Conservation (phyloP, 1,284 basidiomycete genomes). For the Rhodotorula sp. region DNA sequence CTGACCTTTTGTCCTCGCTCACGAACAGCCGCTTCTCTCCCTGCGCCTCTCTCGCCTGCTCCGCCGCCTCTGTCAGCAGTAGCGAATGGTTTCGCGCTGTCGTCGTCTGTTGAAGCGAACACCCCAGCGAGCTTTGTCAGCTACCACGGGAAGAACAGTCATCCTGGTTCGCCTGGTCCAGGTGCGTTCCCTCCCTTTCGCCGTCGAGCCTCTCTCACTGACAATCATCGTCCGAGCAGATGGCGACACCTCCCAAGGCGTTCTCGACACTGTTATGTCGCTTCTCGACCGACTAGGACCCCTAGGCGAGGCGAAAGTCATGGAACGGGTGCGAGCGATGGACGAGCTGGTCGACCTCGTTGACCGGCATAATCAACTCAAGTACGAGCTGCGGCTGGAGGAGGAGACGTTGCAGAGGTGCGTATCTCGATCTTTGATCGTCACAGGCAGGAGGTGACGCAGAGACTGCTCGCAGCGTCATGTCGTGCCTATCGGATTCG, state of each 20-base stretch:
- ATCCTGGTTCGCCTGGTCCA: neutral
- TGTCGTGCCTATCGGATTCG: conserved; percentile 72
- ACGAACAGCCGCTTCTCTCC: conserved; percentile 1
- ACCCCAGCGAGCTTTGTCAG: neutral
- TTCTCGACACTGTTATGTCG: neutral
- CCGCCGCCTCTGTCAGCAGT: neutral
- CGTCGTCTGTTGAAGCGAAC: neutral
- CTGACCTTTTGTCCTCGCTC: neutral
- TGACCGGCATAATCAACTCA: conserved; percentile 5
- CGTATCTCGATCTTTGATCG: neutral
- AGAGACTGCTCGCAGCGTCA: conserved; percentile 55
- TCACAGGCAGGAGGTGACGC: conserved; percentile 38
- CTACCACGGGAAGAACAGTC: neutral
- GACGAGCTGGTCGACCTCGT: conserved; percentile 31
- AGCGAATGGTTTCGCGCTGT: conserved; percentile 3
- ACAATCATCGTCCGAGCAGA: neutral
- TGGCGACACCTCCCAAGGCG: neutral
- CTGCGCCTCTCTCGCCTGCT: conserved; percentile 2
- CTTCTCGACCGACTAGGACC: neutral
- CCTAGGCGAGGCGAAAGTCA: neutral
- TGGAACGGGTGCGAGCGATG: conserved; percentile 28
- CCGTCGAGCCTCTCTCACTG: neutral
- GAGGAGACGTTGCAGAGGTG: conserved; percentile 13
- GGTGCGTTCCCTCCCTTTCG: neutral
- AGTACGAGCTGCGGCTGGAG: conserved; percentile 20